Percentiles rank a stretch among this genome's conserved stretches.
Evolutionary conservation across 1,284 basidiomycete species (phyloP).

Genomic region (Marasmius sp.): DNA sequence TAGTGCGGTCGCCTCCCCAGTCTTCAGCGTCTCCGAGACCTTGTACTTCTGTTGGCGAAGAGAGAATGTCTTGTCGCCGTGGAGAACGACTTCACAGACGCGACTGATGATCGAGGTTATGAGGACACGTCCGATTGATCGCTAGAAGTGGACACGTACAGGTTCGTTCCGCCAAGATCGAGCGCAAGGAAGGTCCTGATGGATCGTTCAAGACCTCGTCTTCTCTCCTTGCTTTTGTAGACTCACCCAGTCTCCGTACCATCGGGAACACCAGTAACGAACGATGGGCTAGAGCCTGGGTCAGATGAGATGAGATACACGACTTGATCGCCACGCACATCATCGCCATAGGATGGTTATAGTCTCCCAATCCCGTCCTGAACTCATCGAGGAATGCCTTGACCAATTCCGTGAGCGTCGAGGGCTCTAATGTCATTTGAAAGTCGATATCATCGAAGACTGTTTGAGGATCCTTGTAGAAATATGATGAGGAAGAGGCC

Average conservation of each 20-base stretch:
- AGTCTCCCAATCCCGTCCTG: constrained; percentile 64
- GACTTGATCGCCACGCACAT: constrained; percentile 55
- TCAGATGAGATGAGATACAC: constrained; percentile 9
- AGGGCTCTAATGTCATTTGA: constrained; percentile 68
- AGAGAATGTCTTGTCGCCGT: constrained; percentile 85
- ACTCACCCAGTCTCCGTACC: constrained; percentile 89
- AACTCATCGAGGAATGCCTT: constrained; percentile 80
- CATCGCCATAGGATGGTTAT: constrained; percentile 86
- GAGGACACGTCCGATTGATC: constrained; percentile 1
- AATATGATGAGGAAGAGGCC: constrained; percentile 22
- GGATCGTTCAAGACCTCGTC: background rate
- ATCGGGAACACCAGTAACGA: constrained; percentile 87
- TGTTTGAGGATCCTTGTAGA: constrained; percentile 25
- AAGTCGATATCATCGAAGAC: constrained; percentile 56
- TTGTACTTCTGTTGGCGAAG: constrained; percentile 94
- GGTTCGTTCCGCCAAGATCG: constrained; percentile 93
- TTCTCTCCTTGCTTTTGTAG: background rate
- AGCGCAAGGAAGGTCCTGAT: constrained; percentile 88
- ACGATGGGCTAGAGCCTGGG: constrained; percentile 65
- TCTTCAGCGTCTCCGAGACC: constrained; percentile 87
- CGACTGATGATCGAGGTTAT: constrained; percentile 52
- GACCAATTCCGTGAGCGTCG: constrained; percentile 69
- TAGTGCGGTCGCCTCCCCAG: constrained; percentile 79
- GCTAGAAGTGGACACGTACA: constrained; percentile 52
- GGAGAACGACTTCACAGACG: constrained; percentile 90